phyloP scores from a whole-genome alignment of 106 monocot species.

The Hemerocallis citrina region DNA sequence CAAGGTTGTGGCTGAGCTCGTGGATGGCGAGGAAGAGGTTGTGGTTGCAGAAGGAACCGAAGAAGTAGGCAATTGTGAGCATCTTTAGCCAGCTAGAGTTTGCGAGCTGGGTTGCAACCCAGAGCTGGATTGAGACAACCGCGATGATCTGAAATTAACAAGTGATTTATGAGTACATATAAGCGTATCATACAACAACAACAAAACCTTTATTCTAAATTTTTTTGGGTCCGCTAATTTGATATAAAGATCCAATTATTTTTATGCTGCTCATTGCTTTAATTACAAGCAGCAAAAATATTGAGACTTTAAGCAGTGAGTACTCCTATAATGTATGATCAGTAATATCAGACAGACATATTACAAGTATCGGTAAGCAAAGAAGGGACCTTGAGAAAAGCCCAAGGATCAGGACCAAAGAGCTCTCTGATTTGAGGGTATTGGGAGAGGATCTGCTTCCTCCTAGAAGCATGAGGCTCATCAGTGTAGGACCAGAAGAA shows the following conservation, averaged over 20 bases:
- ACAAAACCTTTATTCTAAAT: too few species aligned
- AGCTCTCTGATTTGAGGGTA: conserved; percentile 82
- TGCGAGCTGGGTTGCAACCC: conserved; percentile 42
- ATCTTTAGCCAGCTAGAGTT: conserved; percentile 62
- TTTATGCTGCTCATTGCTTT: too few species aligned
- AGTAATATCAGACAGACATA: too few species aligned
- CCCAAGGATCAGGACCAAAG: conserved; percentile 79
- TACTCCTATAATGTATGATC: too few species aligned
- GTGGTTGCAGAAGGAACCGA: conserved; percentile 82
- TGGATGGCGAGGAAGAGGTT: conserved; percentile 88
- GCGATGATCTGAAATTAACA: conserved; percentile 40
- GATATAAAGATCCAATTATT: too few species aligned
- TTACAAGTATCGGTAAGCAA: too few species aligned
- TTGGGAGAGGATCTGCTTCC: conserved; percentile 66
- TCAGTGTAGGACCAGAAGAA: conserved; percentile 94
- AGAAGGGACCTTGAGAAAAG: conserved; percentile 57
- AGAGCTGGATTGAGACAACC: conserved; percentile 58
- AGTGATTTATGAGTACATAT: too few species aligned
- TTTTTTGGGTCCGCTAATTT: too few species aligned
- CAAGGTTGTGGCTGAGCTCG: conserved; percentile 86
- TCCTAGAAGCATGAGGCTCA: conserved; percentile 76
- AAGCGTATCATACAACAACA: too few species aligned
- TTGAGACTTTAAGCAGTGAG: too few species aligned
- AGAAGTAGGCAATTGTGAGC: conserved; percentile 60
- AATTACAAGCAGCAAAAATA: too few species aligned